Base-by-base conservation (phyloP, 352 stramenopile species). In the Globisporangium ultimum region DNA sequence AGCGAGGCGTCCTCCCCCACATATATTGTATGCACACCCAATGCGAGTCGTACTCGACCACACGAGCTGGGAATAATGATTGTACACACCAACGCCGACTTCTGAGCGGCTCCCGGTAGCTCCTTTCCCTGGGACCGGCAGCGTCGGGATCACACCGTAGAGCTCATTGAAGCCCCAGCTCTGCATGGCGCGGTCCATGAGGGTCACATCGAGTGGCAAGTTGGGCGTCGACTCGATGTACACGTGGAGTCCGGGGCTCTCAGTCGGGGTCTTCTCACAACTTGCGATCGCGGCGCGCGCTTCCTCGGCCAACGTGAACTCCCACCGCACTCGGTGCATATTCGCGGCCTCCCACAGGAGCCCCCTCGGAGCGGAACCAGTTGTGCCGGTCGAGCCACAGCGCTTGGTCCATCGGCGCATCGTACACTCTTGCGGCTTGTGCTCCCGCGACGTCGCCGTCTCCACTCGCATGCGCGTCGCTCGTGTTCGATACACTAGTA, bases 301-400 rank as follows among this genome's bases (percentile, higher is more conserved):
- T 48, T 67, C 53, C 14, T 18, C 32, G 6, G 61, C 61, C 15
- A 67, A 48, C 34, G 40, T 48, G n/a, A 48, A 48, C 11, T 58
- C 55, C 54, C 55, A 67, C 10, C 38, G 14, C 41, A 67, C 28
- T 20, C 43, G 22, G 18, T 0, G 15, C 61, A 67, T 67, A 14
- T 58, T 21, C 1, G 47, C 55, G 1, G 61, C 61, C 2, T 46
- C 17, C 38, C 41, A 67, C 18, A 63, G 38, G n/a, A 67, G 55
- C 18, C 54, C n/a, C 61, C 15, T 67, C 61, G 21, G 45, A 52
- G 36, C 61, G 61, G 13, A 67, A 49, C 54, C 54, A 67, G 36
- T 67, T 62, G 41, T 50, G 48, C 18, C 61, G 55, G 20, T 67
- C 61, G 18, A 67, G 61, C 61, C 61, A 67, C 1, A 50, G 42